Evolutionary conservation across 2,329 filamentous ascomycete species (phyloP).

Genomic region (Claviceps spartinae): DNA sequence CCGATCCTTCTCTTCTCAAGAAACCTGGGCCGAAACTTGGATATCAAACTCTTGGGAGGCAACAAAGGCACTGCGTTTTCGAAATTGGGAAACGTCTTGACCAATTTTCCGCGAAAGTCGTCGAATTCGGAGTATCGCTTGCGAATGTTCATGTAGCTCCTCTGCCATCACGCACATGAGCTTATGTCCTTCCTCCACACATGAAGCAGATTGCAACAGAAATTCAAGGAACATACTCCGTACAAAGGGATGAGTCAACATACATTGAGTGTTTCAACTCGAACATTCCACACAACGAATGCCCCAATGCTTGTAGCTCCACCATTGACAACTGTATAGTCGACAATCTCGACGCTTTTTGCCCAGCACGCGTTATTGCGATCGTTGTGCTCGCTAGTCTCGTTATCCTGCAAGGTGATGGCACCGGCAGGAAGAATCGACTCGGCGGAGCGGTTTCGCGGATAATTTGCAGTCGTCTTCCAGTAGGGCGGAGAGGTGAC

Average conservation of each 20-base stretch:
- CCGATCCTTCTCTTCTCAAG: slow-evolving; percentile 72
- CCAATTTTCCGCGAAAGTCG: slow-evolving; percentile 58
- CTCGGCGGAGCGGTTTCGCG: slow-evolving; percentile 30
- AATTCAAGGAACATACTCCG: no score
- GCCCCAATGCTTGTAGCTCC: slow-evolving; percentile 54
- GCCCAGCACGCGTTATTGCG: slow-evolving; percentile 50
- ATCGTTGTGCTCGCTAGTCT: slow-evolving; percentile 35
- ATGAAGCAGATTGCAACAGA: no score
- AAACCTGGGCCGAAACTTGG: slow-evolving; percentile 72
- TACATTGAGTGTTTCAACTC: slow-evolving; percentile 73
- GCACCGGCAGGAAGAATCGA: slow-evolving; percentile 37
- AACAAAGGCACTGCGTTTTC: slow-evolving; percentile 76
- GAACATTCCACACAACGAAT: slow-evolving; percentile 91
- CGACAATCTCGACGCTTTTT: slow-evolving; percentile 45
- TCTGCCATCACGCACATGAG: slow-evolving; percentile 22
- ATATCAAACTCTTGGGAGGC: slow-evolving; percentile 83
- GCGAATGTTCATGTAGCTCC: slow-evolving; percentile 46
- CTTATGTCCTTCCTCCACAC: background rate
- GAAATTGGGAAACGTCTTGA: slow-evolving; percentile 72
- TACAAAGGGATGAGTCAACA: slow-evolving; percentile 18
- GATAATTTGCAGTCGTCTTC: slow-evolving; percentile 21
- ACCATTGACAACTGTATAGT: slow-evolving; percentile 43
- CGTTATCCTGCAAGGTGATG: slow-evolving; percentile 51
- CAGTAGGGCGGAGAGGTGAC: slow-evolving; percentile 32
- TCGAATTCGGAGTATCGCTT: slow-evolving; percentile 91